Percentiles rank a stretch among this genome's conserved stretches.
Conservation (phyloP, 176 grass and related monocot species). For the Carex pumila region DNA sequence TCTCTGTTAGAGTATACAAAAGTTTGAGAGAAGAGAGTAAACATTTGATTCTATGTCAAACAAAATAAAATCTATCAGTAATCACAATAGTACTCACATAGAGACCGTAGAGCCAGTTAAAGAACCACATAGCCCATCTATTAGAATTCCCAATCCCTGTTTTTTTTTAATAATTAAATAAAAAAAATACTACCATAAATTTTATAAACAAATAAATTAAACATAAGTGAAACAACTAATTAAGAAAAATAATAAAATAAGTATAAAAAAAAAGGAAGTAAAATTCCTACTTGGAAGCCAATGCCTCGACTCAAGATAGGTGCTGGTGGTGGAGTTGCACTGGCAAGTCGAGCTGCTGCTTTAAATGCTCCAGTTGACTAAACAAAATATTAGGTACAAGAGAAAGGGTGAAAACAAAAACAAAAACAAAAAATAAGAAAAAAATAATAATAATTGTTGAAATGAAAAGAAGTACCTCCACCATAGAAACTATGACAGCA, state of each 20-base stretch:
- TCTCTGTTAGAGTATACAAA: conserved; percentile 40
- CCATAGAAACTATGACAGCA: conserved; percentile 76
- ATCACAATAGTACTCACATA: conserved; percentile 49
- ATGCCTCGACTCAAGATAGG: conserved; percentile 89
- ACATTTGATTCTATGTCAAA: background rate
- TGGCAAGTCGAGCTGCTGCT: conserved; percentile 85
- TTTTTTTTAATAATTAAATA: background rate
- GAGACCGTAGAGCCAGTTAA: conserved; percentile 89
- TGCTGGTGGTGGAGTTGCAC: conserved; percentile 93
- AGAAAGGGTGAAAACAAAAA: background rate
- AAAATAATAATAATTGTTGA: background rate
- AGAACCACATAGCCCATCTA: conserved; percentile 84
- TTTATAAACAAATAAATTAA: conserved; percentile 5
- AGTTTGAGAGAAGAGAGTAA: conserved; percentile 1
- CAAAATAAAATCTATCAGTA: background rate
- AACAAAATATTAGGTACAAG: conserved; percentile 1
- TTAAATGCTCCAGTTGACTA: conserved; percentile 90
- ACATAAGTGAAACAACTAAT: background rate
- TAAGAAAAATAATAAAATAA: background rate
- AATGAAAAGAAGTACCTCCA: conserved; percentile 49
- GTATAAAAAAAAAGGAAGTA: background rate
- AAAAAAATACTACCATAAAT: background rate
- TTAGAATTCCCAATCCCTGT: conserved; percentile 80
- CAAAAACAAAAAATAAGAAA: no score
- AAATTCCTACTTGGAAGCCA: conserved; percentile 63